A percentile compares a stretch with the other conserved stretches of the same genome.
Evolutionary conservation across 2,329 filamentous ascomycete genomes (phyloP).

Genomic region (Ceratocystiopsis minuta): DNA sequence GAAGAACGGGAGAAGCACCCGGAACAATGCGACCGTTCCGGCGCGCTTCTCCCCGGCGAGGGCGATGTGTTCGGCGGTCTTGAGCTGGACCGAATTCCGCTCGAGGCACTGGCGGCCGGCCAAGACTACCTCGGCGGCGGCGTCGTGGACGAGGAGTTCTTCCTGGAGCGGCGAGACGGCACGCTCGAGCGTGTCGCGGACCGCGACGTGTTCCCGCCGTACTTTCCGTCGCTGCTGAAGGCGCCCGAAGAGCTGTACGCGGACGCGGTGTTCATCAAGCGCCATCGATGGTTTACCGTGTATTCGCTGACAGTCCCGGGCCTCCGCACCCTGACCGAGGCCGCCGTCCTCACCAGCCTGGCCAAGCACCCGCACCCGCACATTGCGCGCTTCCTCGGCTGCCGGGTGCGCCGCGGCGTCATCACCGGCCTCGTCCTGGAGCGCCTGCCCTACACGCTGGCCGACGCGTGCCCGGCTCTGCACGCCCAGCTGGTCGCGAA

Average conservation of each 20-base stretch:
- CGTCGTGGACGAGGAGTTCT: too few species aligned
- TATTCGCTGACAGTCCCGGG: background rate
- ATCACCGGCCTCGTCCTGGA: conserved; percentile 1
- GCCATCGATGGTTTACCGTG: background rate
- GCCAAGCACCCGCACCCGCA: background rate
- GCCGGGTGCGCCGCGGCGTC: background rate
- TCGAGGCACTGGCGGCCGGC: too few species aligned
- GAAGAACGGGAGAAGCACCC: too few species aligned
- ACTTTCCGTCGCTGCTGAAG: too few species aligned
- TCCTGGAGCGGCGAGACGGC: too few species aligned
- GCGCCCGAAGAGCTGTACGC: background rate
- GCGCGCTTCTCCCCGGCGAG: too few species aligned
- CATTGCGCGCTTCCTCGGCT: conserved; percentile 1
- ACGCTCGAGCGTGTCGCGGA: too few species aligned
- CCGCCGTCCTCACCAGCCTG: background rate
- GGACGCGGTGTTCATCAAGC: background rate
- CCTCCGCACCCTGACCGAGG: background rate
- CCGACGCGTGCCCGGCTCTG: background rate
- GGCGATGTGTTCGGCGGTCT: too few species aligned
- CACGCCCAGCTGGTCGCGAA: background rate
- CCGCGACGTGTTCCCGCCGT: too few species aligned
- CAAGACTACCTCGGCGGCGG: too few species aligned
- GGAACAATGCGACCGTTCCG: too few species aligned
- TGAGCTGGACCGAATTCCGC: too few species aligned
- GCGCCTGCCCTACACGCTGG: background rate